A percentile compares a stretch with the other conserved stretches of the same genome.
Conservation (phyloP, 352 stramenopile species). For the Pythium aphanidermatum region DNA sequence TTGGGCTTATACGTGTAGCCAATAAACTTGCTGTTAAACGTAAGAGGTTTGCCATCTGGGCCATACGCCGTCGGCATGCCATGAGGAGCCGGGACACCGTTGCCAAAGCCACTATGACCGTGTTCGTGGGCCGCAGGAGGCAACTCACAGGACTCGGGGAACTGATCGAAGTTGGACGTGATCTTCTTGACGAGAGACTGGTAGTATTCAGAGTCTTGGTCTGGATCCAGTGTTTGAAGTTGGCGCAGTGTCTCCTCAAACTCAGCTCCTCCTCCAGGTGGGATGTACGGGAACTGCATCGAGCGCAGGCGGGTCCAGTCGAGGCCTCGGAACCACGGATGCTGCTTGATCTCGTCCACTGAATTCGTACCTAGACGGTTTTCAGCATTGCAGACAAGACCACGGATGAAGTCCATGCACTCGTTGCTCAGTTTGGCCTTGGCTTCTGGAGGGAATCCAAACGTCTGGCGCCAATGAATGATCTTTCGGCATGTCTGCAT, state of each 20-base stretch:
- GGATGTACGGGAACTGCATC: constrained; percentile 88
- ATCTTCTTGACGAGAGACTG: constrained; percentile 87
- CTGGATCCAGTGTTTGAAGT: constrained; percentile 70
- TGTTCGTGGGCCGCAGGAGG: constrained; percentile 19
- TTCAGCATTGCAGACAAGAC: constrained; percentile 93
- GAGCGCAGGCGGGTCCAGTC: constrained; percentile 88
- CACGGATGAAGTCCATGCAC: constrained; percentile 90
- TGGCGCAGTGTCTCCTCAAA: constrained; percentile 91
- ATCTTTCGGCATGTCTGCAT: constrained; percentile 97
- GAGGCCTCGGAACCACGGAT: constrained; percentile 96
- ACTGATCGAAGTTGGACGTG: constrained; percentile 97
- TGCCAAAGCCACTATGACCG: constrained; percentile 22
- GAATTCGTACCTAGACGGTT: constrained; percentile 91
- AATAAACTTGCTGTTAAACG: constrained; percentile 88
- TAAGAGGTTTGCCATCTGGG: constrained; percentile 73
- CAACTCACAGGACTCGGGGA: constrained; percentile 84
- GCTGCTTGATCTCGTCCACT: constrained; percentile 94
- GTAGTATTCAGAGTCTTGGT: constrained; percentile 63
- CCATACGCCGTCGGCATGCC: constrained; percentile 42
- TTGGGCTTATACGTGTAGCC: constrained; percentile 91
- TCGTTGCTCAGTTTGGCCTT: constrained; percentile 54
- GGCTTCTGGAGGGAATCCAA: constrained; percentile 73
- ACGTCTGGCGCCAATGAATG: constrained; percentile 83
- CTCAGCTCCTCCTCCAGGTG: constrained; percentile 69
- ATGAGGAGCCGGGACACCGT: constrained; percentile 21